phyloP scores from a whole-genome alignment of 1,284 basidiomycete species.

The Singerocomus inundabilis region DNA sequence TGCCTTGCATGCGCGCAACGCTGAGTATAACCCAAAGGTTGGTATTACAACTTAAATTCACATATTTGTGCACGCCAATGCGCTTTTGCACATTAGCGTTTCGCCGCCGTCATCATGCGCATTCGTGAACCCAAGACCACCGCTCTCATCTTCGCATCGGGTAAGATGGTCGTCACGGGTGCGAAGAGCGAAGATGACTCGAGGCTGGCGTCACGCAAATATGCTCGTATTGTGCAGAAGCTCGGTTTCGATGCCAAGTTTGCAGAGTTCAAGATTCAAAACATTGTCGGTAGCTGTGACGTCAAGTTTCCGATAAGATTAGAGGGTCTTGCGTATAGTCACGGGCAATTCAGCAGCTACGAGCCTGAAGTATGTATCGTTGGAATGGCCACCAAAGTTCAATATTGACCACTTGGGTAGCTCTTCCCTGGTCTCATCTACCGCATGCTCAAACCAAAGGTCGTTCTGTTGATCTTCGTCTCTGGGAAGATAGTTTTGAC shows the following conservation, averaged over 20 bases:
- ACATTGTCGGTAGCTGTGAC: conserved; percentile 98
- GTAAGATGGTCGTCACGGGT: conserved; percentile 99
- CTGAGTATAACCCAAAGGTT: conserved; percentile 99
- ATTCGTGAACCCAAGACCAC: conserved; percentile 99
- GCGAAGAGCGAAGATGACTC: conserved; percentile 99
- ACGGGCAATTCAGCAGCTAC: conserved; percentile 98
- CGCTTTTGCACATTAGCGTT: conserved; percentile 80
- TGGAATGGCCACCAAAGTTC: neutral
- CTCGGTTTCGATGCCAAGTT: conserved; percentile 99
- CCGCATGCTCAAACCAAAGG: conserved; percentile 99
- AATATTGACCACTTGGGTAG: conserved; percentile 41
- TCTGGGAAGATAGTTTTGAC: conserved; percentile 99
- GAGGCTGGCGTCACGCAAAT: conserved; percentile 95
- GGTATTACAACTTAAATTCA: conserved; percentile 48
- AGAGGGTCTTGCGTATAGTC: conserved; percentile 96
- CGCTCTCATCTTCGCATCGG: conserved; percentile 98
- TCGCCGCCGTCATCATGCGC: conserved; percentile 99
- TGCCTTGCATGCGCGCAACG: conserved; percentile 95
- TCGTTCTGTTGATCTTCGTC: conserved; percentile 97
- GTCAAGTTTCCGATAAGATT: conserved; percentile 99
- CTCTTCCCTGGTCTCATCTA: conserved; percentile 99
- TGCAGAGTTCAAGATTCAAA: conserved; percentile 99
- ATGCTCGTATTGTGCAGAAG: conserved; percentile 99
- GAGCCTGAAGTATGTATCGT: conserved; percentile 84
- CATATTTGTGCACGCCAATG: conserved; percentile 57